Evolutionary conservation across 345 rosid species (phyloP).

Genomic region (Corchorus capsularis): DNA sequence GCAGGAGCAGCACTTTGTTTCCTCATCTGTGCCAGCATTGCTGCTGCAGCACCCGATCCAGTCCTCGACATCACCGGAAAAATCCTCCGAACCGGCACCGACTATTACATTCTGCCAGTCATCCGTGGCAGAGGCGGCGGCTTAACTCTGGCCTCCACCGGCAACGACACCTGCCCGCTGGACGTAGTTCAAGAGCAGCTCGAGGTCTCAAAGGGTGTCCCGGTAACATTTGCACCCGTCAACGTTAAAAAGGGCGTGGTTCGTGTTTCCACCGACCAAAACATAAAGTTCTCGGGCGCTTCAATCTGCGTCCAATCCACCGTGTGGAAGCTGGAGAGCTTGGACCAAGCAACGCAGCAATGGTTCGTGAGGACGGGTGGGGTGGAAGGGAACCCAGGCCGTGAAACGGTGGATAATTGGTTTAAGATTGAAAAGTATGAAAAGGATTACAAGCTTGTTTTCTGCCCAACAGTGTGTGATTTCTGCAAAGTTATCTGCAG

Average conservation of each 20-base stretch:
- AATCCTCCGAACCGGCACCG: slow-evolving; percentile 21
- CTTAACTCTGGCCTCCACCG: slow-evolving; percentile 29
- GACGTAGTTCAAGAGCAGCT: slow-evolving; percentile 33
- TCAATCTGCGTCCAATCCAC: slow-evolving; percentile 10
- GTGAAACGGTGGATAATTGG: slow-evolving; percentile 19
- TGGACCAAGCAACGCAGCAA: background rate
- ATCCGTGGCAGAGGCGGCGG: slow-evolving; percentile 39
- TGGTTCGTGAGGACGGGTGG: slow-evolving; percentile 19
- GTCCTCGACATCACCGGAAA: slow-evolving; percentile 35
- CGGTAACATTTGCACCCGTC: slow-evolving; percentile 33
- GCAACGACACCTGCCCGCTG: slow-evolving; percentile 32
- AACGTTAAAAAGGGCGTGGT: slow-evolving; percentile 25
- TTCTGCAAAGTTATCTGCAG: slow-evolving; percentile 8
- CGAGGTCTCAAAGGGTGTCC: slow-evolving; percentile 33
- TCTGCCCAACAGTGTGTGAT: slow-evolving; percentile 17
- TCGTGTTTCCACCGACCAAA: slow-evolving; percentile 40
- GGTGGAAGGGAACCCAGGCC: slow-evolving; percentile 18
- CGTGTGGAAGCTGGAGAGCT: slow-evolving; percentile 18
- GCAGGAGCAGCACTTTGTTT: slow-evolving; percentile 2
- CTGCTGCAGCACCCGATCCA: slow-evolving; percentile 1
- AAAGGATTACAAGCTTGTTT: slow-evolving; percentile 24
- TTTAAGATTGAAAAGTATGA: slow-evolving; percentile 23
- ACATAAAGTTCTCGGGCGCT: slow-evolving; percentile 13
- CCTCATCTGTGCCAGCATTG: background rate
- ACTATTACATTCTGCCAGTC: slow-evolving; percentile 40